Evolutionary conservation across 75 land plant species (phyloP), one percentile per base, ranked within the genome.

Genomic region (Gnetum montanum): DNA sequence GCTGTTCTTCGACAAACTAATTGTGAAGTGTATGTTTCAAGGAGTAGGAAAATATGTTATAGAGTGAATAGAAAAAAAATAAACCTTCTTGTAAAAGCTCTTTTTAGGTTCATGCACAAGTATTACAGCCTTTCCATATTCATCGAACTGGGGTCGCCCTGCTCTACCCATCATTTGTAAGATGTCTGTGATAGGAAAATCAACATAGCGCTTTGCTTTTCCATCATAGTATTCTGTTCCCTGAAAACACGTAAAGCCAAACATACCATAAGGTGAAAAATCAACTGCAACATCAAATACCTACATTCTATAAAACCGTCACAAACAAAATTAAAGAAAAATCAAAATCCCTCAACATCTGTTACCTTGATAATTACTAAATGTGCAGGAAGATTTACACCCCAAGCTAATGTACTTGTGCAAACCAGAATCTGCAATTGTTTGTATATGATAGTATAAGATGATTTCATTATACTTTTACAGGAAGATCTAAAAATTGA

Each of bases 131-230:
- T 94, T 94, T 45, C 98, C 98, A 72, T 88, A 79, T 52, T 94
- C 88, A 65, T 94, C 98, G 79, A 60, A 90, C 49, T 90, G 98
- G 49, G 98, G 98, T 1, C 98, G 78, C 29, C 98, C 96, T 11
- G 98, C 98, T 58, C 96, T 84, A 26, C 98, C 98, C 98, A 94
- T 94, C 98, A 94, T 94, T 66, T 94, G 98, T 59, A 94, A 62
- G 31, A 94, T 88, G 74, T 94, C 98, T 60, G 98, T 94, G 60
- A 94, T 90, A 20, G 98, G 96, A 49, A 81, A 94, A 67, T 94
- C 98, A 46, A 90, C 82, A 64, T 94, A 90, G 47, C 96, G 70
- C 41, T 90, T 94, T 41, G 78, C 36, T 75, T 90, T 94, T 38
- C 98, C 98, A 85, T 94, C 98, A 75, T 74, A 94, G 59, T 66